phyloP scores from a whole-genome alignment of 345 rosid genomes.

The Euclidium syriacum region DNA sequence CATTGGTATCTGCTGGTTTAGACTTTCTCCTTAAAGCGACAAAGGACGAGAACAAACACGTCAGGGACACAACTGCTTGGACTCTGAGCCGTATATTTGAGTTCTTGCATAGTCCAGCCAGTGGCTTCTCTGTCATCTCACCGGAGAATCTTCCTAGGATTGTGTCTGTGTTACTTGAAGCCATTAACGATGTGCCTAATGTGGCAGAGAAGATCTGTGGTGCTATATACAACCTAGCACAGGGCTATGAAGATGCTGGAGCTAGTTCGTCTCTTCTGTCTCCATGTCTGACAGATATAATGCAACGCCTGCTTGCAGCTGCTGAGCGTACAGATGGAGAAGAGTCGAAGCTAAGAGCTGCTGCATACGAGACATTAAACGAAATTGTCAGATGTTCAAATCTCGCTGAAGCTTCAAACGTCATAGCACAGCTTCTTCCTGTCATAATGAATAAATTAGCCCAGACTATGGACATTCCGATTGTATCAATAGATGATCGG shows the following conservation, averaged over 20 bases:
- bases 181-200: slow-evolving; percentile 72
- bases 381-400: slow-evolving; percentile 87
- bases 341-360: slow-evolving; percentile 70
- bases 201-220: slow-evolving; percentile 95
- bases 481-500: slow-evolving; percentile 68
- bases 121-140: slow-evolving; percentile 63
- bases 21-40: slow-evolving; percentile 74
- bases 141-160: slow-evolving; percentile 59
- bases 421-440: slow-evolving; percentile 69
- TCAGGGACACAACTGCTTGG: slow-evolving; percentile 96
- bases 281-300: slow-evolving; percentile 61
- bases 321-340: slow-evolving; percentile 69
- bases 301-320: slow-evolving; percentile 54
- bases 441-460: slow-evolving; percentile 66
- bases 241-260: slow-evolving; percentile 83
- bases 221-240: slow-evolving; percentile 88
- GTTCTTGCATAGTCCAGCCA: slow-evolving; percentile 72
- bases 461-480: slow-evolving; percentile 69
- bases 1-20: slow-evolving; percentile 71
- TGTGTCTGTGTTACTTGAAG: slow-evolving; percentile 59
- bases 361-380: slow-evolving; percentile 87
- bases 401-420: slow-evolving; percentile 52
- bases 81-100: slow-evolving; percentile 88
- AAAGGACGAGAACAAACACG: slow-evolving; percentile 84
- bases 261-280: slow-evolving; percentile 59